A percentile compares a stretch with the other conserved stretches of the same genome.
Evolutionary conservation across 768 basidiomycete species (phyloP).

Genomic region (Leccinum arenicola): DNA sequence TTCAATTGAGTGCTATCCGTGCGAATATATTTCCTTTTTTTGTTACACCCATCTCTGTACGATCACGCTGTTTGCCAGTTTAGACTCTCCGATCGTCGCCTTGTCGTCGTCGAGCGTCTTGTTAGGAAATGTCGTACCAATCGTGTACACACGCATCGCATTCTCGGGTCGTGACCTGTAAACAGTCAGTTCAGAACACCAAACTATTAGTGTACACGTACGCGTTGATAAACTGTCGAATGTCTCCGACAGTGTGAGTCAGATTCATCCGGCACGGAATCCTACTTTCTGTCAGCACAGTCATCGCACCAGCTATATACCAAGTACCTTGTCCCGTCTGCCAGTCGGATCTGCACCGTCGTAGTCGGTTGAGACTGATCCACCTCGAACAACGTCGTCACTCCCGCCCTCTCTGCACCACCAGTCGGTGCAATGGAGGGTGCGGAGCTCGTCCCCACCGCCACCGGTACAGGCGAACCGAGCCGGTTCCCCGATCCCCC

Average conservation of each 20-base stretch:
- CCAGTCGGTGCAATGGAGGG: no score
- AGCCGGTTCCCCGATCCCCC: constrained; percentile 76
- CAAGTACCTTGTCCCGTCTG: constrained; percentile 83
- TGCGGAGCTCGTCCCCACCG: no score
- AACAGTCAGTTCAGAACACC: constrained; percentile 2
- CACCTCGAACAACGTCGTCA: no score
- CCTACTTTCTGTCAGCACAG: constrained; percentile 33
- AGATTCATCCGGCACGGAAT: constrained; percentile 87
- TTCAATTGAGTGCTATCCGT: constrained; percentile 2
- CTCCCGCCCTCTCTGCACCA: no score
- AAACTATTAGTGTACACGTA: constrained; percentile 26
- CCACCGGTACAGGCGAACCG: constrained; percentile 66
- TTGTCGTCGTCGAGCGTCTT: constrained; percentile 61
- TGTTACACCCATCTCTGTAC: constrained; percentile 67
- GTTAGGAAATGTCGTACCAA: constrained; percentile 89
- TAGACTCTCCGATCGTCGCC: constrained; percentile 69
- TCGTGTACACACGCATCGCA: constrained; percentile 58
- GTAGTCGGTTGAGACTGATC: constrained; percentile 82
- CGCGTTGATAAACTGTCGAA: constrained; percentile 88
- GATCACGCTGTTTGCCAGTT: constrained; percentile 77
- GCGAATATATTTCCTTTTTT: constrained; percentile 28
- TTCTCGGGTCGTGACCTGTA: constrained; percentile 71
- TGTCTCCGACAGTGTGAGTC: constrained; percentile 82
- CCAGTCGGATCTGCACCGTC: constrained; percentile 84
- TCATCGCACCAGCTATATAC: constrained; percentile 44